These are phyloP conservation scores for Gynochthodes officinalis DNA, from an alignment of 257 asterid genomes.

Conservation along the genomic window DNA sequence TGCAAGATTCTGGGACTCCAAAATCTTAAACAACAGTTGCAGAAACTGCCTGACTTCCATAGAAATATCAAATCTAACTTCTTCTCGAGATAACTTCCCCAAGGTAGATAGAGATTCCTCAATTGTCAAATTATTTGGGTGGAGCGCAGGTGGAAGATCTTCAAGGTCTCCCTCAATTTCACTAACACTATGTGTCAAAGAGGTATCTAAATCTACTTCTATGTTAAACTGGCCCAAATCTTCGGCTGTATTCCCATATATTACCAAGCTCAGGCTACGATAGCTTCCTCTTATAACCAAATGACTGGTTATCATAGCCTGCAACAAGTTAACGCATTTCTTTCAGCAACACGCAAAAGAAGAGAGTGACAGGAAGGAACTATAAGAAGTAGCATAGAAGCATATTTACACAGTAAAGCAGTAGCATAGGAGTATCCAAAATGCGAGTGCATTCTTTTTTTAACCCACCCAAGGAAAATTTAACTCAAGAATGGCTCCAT, in stretches of 20 bases:
- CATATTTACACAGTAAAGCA: too few relatives aligned
- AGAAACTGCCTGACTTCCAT: constrained; percentile 54
- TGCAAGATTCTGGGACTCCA: constrained; percentile 53
- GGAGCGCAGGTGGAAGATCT: constrained; percentile 90
- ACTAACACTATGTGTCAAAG: constrained; percentile 68
- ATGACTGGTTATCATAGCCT: constrained; percentile 91
- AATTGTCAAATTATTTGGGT: constrained; percentile 48
- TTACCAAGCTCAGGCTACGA: constrained; percentile 92
- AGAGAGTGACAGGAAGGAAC: not conserved
- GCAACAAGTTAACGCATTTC: constrained; percentile 29
- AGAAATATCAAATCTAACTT: constrained; percentile 49
- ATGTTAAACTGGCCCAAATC: constrained; percentile 95
- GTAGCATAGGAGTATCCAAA: not conserved
- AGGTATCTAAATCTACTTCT: constrained; percentile 83
- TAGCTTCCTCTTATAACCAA: constrained; percentile 96
- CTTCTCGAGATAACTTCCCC: constrained; percentile 50
- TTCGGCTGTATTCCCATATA: constrained; percentile 90
- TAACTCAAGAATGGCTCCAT: not conserved
- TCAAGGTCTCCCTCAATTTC: constrained; percentile 83
- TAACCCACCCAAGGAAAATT: not conserved
- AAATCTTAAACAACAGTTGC: constrained; percentile 43
- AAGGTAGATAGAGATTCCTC: constrained; percentile 68
- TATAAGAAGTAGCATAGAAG: not conserved
- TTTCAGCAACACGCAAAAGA: constrained; percentile 14
- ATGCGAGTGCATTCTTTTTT: not conserved